phyloP scores from a whole-genome alignment of 169 alveolate genomes.

The Theileria parva region DNA sequence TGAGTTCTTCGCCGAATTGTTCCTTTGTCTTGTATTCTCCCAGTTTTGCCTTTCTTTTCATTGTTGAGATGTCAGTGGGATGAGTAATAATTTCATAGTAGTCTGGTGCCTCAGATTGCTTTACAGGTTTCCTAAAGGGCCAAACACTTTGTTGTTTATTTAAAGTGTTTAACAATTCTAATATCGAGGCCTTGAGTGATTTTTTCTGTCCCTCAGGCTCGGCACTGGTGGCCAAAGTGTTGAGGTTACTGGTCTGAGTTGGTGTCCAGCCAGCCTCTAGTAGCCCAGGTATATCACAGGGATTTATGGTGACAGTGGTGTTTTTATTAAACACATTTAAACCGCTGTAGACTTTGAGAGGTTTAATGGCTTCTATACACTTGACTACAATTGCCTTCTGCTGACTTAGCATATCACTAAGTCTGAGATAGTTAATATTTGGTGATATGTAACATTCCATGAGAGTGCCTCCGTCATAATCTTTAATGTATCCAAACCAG shows the following conservation, averaged over 20 bases:
- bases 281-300: conserved; percentile 89
- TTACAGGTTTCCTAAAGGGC: conserved; percentile 96
- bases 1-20: conserved; percentile 91
- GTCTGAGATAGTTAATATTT: conserved; percentile 89
- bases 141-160: conserved; percentile 87
- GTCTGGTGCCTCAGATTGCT: conserved; percentile 94
- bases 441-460: conserved; percentile 96
- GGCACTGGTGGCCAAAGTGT: conserved; percentile 19
- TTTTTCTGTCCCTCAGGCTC: conserved; percentile 60
- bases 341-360: conserved; percentile 83
- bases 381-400: conserved; percentile 86
- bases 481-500: conserved; percentile 98
- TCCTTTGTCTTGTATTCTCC: conserved; percentile 89
- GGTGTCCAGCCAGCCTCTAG: conserved; percentile 91
- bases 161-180: conserved; percentile 74
- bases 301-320: conserved; percentile 51
- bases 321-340: conserved; percentile 69
- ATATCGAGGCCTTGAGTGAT: conserved; percentile 78
- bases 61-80: conserved; percentile 95
- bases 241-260: conserved; percentile 52
- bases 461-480: conserved; percentile 99
- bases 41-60: conserved; percentile 85
- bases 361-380: conserved; percentile 82
- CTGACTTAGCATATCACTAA: conserved; percentile 87
- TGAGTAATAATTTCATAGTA: conserved; percentile 93